Base-by-base conservation (phyloP, 148 eudicot genomes). In the Cornus kousa region DNA sequence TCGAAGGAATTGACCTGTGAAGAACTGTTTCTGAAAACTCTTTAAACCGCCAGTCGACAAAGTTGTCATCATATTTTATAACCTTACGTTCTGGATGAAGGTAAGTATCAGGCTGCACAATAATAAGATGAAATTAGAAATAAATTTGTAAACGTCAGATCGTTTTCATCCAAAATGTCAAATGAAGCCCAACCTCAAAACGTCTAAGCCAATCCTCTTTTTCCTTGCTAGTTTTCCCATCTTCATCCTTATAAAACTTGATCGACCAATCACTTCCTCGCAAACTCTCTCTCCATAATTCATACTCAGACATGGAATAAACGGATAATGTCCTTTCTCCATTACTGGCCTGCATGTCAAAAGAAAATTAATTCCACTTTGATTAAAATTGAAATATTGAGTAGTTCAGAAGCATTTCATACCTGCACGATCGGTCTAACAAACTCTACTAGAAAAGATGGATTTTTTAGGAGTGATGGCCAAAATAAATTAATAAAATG, bases 381-480 rank as follows among this genome's bases (percentile, higher is more conserved):
- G 70, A 4, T 17, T 23, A 14, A 69, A 22, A 78, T 8, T n/a
- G 12, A 62, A 67, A 53, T 9, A 66, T 9, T 8, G 1, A 66
- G 33, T 55, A 55, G 48, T 16, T 50, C 1, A 66, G 55, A 33
- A 80, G 13, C 5, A 23, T 14, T 19, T 28, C 82, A 60, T 14
- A 95, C 98, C 98, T 96, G 93, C 43, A 96, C 88, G 24, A 93
- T 92, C 20, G 99, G 99, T 24, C 98, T 96, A 35, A 93, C 89
- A 75, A 93, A 96, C 83, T 93, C 97, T 55, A 88, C 79, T 75
- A 96, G 72, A 79, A 96, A 96, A 40, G 89, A 80, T 23, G 97
- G 98, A 77, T 89, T 80, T 87, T 82, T 88, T 60, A 96, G 94
- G 79, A 96, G 79, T 7, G 97, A 89, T 24, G 99, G 99, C 99